Evolutionary conservation across 306 rosid species (phyloP), one percentile per base, ranked within the genome.

Genomic region (Pterocarpus macrocarpus): DNA sequence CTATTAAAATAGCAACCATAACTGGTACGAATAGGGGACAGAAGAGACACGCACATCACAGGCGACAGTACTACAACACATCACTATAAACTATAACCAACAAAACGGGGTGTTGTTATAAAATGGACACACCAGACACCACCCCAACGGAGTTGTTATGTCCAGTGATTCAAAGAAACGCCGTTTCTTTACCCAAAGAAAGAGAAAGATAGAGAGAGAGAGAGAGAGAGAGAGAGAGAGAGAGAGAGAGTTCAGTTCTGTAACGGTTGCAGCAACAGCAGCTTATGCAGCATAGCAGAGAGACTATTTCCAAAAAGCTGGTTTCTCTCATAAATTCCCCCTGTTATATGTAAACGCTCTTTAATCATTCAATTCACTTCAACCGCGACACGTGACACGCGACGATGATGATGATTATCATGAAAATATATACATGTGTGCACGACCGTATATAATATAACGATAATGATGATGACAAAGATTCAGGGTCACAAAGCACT

Each of bases 291-390:
- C 47, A 16, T 11, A 58, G 71, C 71, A 43, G 47, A 76, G 80
- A 62, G 61, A 76, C 50, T 28, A 63, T 22, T 76, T 63, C 71
- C 4, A 8, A 76, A 76, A 76, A 76, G 80, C 63, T 76, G 80
- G 38, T 12, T 63, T 47, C 78, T 12, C 78, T 57, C 56, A 76
- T 76, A 64, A 76, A 75, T 62, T 22, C 28, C 33, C 72, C 3
- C 62, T 6, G 47, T 43, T 43, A 43, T 8, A 43, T 76, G 72
- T 63, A 55, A 63, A 76, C 62, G 72, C 45, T 43, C 5, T 11
- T 47, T 65, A 52, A 77, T 77, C 81, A 77, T 64, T 64, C 73
- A n/a, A 17, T 76, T 77, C 43, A 38, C 43, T 65, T 77, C 70
- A 49, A 17, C 72, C 41, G 28, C 16, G 71, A 74, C 80, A 76